Evolutionary conservation across 129 eudicot species (phyloP), one percentile per base, ranked within the genome.

Genomic region (Flaveria robusta): DNA sequence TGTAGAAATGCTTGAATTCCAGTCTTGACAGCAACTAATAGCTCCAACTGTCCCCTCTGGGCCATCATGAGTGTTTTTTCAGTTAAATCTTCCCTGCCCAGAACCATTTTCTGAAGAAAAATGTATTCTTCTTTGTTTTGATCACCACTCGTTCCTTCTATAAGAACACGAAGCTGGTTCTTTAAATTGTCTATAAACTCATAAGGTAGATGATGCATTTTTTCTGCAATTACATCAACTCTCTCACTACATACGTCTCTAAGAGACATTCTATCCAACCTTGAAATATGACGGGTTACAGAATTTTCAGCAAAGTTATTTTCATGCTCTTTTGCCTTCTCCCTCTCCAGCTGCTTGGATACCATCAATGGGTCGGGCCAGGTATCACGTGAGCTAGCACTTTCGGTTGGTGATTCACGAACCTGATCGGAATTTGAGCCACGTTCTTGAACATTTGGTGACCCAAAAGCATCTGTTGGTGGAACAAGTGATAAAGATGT

Each of bases 301-400:
- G 94, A 88, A 74, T 88, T 87, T 50, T 91, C 97, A 14, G 86
- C 83, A 43, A 76, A 80, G 14, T 85, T 91, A 65, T 82, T 88
- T 26, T 90, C 90, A 66, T 77, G 77, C 64, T 84, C 80, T 24
- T 81, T 81, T 18, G 69, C 83, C 59, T 83, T 87, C 54, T 83
- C 98, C 59, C 82, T 84, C 74, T 91, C 91, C 77, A 76, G 11
- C 63, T 86, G 88, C 72, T 85, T 87, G 60, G 84, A 81, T 29
- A 52, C 10, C 20, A 76, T 75, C 69, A 90, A 71, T 12, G 91
- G 85, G 74, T 87, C 94, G 45, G 98, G 97, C 91, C 97, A 93
- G 13, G 97, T 93, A 62, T 93, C 98, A 3, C 91, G 91, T 27
- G 97, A 93, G 72, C 97, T 91, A 6, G 98, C 98, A 83, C 98